Evolutionary conservation across 2,329 filamentous ascomycete species (phyloP).

Genomic region (Fusarium sp.): DNA sequence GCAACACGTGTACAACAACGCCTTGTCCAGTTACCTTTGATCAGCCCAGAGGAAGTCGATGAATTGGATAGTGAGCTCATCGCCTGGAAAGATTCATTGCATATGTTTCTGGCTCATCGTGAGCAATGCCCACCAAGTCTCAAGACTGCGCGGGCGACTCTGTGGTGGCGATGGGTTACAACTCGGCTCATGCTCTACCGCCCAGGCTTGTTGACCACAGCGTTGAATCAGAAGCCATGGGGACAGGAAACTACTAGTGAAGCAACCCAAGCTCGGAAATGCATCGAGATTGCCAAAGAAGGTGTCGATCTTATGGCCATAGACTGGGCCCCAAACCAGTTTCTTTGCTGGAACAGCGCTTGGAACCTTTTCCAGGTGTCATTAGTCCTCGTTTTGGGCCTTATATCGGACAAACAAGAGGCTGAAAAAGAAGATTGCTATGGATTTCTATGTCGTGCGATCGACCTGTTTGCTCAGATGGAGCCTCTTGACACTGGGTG

Average conservation of each 20-base stretch:
- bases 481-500: neutral
- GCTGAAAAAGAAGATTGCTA: neutral
- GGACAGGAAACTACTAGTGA: fast-evolving
- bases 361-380: slow-evolving; percentile 12
- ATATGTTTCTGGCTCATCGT: neutral
- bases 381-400: neutral
- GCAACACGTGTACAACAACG: slow-evolving; percentile 81
- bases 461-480: neutral
- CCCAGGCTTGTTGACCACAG: neutral
- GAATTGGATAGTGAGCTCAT: neutral
- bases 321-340: slow-evolving; percentile 6
- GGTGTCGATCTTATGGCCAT: neutral
- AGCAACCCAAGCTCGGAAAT: neutral
- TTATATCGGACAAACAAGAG: neutral
- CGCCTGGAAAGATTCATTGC: neutral
- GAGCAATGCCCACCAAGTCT: neutral
- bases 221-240: neutral
- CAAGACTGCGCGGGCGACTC: neutral
- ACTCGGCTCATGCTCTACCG: slow-evolving; percentile 14
- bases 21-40: slow-evolving; percentile 74
- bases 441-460: neutral
- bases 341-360: slow-evolving; percentile 8
- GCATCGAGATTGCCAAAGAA: slow-evolving; percentile 4
- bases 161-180: slow-evolving; percentile 7
- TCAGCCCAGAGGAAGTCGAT: slow-evolving; percentile 67